Evolutionary conservation across 2,329 filamentous ascomycete genomes (phyloP).

Genomic region (Cladophialophora carrionii): DNA sequence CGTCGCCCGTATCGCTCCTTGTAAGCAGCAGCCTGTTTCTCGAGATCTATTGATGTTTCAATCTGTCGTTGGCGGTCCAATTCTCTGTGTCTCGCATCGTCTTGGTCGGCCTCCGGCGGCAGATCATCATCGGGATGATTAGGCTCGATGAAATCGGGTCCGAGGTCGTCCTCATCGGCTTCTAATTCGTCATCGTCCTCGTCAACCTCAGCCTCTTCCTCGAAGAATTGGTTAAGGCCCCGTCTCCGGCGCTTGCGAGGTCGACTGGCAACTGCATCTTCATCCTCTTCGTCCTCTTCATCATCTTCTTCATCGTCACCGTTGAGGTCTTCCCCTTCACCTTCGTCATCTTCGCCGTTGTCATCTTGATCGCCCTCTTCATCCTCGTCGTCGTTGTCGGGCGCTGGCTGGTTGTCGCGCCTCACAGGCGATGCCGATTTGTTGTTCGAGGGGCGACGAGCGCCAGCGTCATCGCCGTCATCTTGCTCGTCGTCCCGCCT

Average conservation of each 20-base stretch:
- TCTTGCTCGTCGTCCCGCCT: constrained; percentile 27
- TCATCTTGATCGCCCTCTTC: constrained; percentile 53
- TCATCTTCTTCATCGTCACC: constrained; percentile 57
- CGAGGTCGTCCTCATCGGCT: constrained; percentile 86
- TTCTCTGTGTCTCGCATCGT: constrained; percentile 90
- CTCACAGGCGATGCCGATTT: constrained; percentile 21
- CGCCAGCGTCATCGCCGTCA: constrained; percentile 26
- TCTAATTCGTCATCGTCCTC: constrained; percentile 85
- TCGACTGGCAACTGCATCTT: constrained; percentile 57
- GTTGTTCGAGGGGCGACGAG: constrained; percentile 21
- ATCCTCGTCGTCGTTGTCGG: constrained; percentile 53
- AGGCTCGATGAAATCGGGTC: constrained; percentile 84
- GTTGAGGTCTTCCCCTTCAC: constrained; percentile 46
- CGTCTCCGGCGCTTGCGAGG: constrained; percentile 77
- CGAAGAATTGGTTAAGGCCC: constrained; percentile 83
- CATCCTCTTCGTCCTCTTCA: constrained; percentile 54
- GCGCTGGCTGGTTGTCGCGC: constrained; percentile 41
- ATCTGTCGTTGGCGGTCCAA: constrained; percentile 89
- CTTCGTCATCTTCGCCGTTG: constrained; percentile 50
- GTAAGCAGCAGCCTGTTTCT: constrained; percentile 85
- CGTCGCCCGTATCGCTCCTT: constrained; percentile 86
- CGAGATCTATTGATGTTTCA: constrained; percentile 84
- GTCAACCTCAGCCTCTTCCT: constrained; percentile 97
- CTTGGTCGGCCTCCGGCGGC: constrained; percentile 73
- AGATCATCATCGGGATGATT: constrained; percentile 88